phyloP scores from a whole-genome alignment of 257 asterid genomes.

The Lavandula angustifolia region DNA sequence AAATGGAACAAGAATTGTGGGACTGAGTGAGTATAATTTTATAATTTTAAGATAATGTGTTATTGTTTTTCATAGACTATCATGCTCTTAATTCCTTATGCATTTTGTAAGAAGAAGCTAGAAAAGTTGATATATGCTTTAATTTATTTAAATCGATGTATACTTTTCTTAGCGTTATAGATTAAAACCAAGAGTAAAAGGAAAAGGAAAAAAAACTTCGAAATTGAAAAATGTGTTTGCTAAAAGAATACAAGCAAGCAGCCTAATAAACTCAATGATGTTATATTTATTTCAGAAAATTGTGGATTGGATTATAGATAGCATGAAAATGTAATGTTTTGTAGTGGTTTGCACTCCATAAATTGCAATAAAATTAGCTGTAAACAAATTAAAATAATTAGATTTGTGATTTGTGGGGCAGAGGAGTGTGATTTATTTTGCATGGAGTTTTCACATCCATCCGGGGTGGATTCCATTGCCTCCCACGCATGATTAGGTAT shows the following conservation, averaged over 20 bases:
- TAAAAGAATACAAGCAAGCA: not conserved
- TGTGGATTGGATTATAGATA: conserved; percentile 21
- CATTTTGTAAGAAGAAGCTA: too few species aligned
- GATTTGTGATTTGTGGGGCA: too few species aligned
- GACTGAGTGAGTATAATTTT: too few species aligned
- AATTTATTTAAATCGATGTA: not conserved
- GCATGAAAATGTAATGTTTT: not conserved
- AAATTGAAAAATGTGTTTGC: not conserved
- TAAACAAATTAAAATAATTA: not conserved
- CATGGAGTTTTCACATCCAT: conserved; percentile 17
- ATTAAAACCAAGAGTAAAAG: not conserved
- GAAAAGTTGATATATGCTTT: not conserved
- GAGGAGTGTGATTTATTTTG: not conserved
- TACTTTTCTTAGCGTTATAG: not conserved
- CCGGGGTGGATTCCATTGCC: conserved; percentile 22
- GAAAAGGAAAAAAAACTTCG: not conserved
- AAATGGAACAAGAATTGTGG: too few species aligned
- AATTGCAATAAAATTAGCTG: conserved; percentile 18
- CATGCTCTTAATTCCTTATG: too few species aligned
- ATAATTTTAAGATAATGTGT: too few species aligned
- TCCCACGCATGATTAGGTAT: not conserved
- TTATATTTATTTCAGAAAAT: conserved; percentile 7
- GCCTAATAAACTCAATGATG: conserved; percentile 19
- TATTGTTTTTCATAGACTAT: too few species aligned
- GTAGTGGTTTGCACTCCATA: conserved; percentile 32